These are phyloP conservation scores for Fusarium bulbicola DNA, from an alignment of 2,329 filamentous ascomycete species.

Conservation along the genomic window DNA sequence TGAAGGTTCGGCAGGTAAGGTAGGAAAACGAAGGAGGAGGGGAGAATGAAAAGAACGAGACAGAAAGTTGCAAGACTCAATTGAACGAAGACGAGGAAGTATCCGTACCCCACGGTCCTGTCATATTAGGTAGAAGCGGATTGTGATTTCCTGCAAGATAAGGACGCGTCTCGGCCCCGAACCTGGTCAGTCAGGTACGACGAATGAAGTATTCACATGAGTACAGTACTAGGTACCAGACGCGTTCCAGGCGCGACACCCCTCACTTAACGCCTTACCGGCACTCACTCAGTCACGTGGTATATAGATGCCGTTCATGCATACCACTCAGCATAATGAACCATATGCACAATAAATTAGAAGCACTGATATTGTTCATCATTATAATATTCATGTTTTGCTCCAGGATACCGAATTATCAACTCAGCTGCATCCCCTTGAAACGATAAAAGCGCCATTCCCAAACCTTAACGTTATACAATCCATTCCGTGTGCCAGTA, in stretches of 20 bases:
- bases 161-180: slow-evolving; percentile 25
- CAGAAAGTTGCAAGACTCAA: neutral
- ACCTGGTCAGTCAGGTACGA: slow-evolving; percentile 4
- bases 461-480: neutral
- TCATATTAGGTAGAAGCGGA: slow-evolving; percentile 7
- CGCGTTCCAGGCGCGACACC: slow-evolving; percentile 36
- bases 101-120: slow-evolving; percentile 11
- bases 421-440: neutral
- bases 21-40: neutral
- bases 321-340: neutral
- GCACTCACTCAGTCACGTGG: slow-evolving; percentile 37
- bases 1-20: neutral
- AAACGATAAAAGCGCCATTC: neutral
- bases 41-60: neutral
- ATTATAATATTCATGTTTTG: neutral
- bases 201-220: slow-evolving; percentile 11
- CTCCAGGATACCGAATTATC: neutral
- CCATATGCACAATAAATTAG: neutral
- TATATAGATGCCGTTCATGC: neutral
- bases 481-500: neutral
- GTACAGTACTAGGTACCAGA: neutral
- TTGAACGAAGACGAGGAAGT: neutral
- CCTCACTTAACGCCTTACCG: neutral
- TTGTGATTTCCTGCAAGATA: slow-evolving; percentile 18
- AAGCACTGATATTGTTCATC: neutral